Percentiles rank a stretch among this genome's conserved stretches.
Evolutionary conservation across 768 basidiomycete species (phyloP).

Genomic region (Mycena metata): DNA sequence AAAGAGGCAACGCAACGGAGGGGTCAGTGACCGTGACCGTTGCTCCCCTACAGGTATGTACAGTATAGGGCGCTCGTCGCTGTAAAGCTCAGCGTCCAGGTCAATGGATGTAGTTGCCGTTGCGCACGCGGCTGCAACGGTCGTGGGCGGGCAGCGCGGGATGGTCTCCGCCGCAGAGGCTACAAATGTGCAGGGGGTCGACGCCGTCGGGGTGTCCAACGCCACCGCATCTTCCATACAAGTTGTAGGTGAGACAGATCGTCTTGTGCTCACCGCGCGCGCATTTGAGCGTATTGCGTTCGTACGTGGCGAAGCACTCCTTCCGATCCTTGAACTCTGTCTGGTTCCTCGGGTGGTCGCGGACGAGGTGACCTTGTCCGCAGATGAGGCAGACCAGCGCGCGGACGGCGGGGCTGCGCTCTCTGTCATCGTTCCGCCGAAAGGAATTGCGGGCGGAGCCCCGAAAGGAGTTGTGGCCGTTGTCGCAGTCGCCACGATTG

Average conservation of each 20-base stretch:
- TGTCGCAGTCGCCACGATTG: not conserved
- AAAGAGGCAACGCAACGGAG: too few species aligned
- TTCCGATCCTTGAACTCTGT: not conserved
- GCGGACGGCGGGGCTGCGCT: too few species aligned
- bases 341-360: not conserved
- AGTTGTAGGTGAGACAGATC: not conserved
- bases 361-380: not conserved
- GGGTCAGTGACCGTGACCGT: too few species aligned
- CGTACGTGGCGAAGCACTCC: not conserved
- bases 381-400: not conserved
- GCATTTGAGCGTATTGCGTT: not conserved
- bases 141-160: slow-evolving; percentile 43
- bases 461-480: not conserved
- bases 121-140: slow-evolving; percentile 34
- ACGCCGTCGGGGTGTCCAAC: not conserved
- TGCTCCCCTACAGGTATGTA: too few species aligned
- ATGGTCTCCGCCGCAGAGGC: slow-evolving; percentile 47
- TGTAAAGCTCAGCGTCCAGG: too few species aligned
- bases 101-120: slow-evolving; percentile 34
- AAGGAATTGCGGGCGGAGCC: not conserved
- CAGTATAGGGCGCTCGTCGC: too few species aligned
- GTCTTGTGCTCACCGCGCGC: not conserved
- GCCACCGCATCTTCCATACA: not conserved
- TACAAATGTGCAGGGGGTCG: slow-evolving; percentile 44
- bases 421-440: too few species aligned